These are phyloP conservation scores for Peterozyma toletana DNA, from an alignment of 805 yeast genomes.

Conservation along the genomic window DNA sequence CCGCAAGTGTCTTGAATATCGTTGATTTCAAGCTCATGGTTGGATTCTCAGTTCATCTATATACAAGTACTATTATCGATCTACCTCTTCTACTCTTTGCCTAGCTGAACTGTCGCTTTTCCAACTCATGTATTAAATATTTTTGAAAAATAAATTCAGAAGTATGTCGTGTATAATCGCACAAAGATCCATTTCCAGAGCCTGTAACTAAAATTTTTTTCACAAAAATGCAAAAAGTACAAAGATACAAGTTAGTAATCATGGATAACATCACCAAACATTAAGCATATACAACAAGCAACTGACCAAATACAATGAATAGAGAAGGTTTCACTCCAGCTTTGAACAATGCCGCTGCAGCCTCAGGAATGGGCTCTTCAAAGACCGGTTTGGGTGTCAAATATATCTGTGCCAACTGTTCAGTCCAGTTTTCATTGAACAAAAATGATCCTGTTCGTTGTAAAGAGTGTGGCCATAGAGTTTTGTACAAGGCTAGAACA, in stretches of 20 bases:
- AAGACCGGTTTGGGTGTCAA: conserved; percentile 74
- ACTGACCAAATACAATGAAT: conserved; percentile 27
- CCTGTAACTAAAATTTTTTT: not conserved
- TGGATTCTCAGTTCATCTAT: no score
- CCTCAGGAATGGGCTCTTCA: conserved; percentile 64
- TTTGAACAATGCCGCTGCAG: conserved; percentile 72
- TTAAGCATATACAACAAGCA: no score
- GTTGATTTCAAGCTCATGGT: no score
- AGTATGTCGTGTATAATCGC: not conserved
- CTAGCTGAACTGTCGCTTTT: no score
- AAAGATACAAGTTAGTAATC: not conserved
- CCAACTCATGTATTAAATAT: not conserved
- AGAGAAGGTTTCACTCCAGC: conserved; percentile 88
- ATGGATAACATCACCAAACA: no score
- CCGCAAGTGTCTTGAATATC: no score
- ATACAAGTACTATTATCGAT: no score
- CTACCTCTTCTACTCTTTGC: no score
- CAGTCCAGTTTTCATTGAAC: conserved; percentile 76
- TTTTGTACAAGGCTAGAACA: conserved; percentile 93
- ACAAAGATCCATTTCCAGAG: not conserved
- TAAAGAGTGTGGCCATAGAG: conserved; percentile 98
- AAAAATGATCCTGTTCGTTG: conserved; percentile 97
- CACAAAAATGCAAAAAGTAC: not conserved
- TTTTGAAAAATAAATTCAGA: not conserved
- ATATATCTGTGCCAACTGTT: conserved; percentile 95